Percentiles rank a stretch among this genome's conserved stretches.
These are phyloP conservation scores for Solanum peruvianum DNA, from an alignment of 257 asterid species.

Conservation along the genomic window DNA sequence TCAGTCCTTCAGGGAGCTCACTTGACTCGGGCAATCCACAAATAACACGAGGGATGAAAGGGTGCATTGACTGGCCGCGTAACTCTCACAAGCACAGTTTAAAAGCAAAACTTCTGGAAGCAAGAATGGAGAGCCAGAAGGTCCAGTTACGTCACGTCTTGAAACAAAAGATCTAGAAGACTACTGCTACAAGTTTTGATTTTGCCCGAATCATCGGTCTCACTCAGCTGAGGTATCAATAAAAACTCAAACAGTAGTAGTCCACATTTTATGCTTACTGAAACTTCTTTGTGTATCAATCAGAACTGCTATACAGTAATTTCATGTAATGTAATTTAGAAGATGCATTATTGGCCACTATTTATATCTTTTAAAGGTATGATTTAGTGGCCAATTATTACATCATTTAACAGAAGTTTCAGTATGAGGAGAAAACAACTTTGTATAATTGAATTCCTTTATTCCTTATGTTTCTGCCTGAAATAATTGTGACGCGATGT, in stretches of 20 bases:
- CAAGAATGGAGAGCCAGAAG: constrained; percentile 79
- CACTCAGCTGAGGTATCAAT: not conserved
- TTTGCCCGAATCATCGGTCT: not conserved
- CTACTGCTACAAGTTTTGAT: not conserved
- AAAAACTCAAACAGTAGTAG: not conserved
- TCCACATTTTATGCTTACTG: not conserved
- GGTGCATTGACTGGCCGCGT: constrained; percentile 85
- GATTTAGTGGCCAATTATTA: not conserved
- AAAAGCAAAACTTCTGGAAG: constrained; percentile 68
- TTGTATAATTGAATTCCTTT: not conserved
- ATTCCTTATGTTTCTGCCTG: not conserved
- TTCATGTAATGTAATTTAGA: not conserved
- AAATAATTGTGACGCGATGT: not conserved
- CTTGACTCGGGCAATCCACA: constrained; percentile 54
- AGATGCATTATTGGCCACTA: not conserved
- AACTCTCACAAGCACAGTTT: constrained; percentile 52
- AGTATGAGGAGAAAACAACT: not conserved
- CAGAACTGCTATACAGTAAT: not conserved
- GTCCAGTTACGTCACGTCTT: constrained; percentile 85
- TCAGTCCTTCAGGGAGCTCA: constrained; percentile 59
- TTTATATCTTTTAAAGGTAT: not conserved
- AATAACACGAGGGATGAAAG: constrained; percentile 59
- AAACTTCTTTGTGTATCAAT: not conserved
- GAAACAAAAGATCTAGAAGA: constrained; percentile 61
- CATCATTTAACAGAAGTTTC: not conserved